A percentile compares a stretch with the other conserved stretches of the same genome.
phyloP scores from a whole-genome alignment of 2,329 filamentous ascomycete genomes.

The Tolypocladium ophioglossoides region DNA sequence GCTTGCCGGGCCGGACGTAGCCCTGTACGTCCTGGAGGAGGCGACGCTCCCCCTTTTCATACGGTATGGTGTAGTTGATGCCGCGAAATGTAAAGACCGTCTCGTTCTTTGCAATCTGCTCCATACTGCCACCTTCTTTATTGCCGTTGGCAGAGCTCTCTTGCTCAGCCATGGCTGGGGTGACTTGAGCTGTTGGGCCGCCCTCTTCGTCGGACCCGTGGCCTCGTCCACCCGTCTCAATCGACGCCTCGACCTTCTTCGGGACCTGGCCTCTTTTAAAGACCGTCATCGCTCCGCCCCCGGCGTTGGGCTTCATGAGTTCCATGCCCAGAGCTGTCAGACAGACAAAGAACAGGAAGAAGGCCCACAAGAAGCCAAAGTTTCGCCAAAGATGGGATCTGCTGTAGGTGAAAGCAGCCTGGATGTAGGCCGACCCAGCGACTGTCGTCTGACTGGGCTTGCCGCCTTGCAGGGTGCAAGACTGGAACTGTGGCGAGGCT shows the following conservation, averaged over 20 bases:
- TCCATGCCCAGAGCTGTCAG: conserved; percentile 64
- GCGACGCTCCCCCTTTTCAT: conserved; percentile 53
- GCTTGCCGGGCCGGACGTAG: conserved; percentile 73
- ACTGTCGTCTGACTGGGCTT: conserved; percentile 37
- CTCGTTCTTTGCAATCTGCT: conserved; percentile 50
- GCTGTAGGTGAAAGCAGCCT: conserved; percentile 41
- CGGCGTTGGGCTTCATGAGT: conserved; percentile 47
- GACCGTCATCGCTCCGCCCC: conserved; percentile 47
- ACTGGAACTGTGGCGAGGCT: conserved; percentile 28
- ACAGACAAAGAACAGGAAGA: conserved; percentile 61
- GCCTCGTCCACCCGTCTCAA: conserved; percentile 37
- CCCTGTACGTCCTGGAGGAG: conserved; percentile 69
- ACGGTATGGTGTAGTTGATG: conserved; percentile 38
- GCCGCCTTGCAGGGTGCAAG: conserved; percentile 40
- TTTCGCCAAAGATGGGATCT: conserved; percentile 60
- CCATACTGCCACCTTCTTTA: conserved; percentile 19
- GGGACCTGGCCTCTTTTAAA: conserved; percentile 56
- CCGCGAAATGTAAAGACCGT: conserved; percentile 43
- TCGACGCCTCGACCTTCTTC: conserved; percentile 42
- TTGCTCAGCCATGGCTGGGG: conserved; percentile 46
- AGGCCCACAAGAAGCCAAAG: conserved; percentile 68
- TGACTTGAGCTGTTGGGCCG: conserved; percentile 30
- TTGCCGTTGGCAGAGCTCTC: conserved; percentile 9
- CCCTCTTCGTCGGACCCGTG: conserved; percentile 39
- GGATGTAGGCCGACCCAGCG: conserved; percentile 44